Evolutionary conservation across 495 filamentous ascomycete genomes (phyloP).

Genomic region (Podospora sp.): DNA sequence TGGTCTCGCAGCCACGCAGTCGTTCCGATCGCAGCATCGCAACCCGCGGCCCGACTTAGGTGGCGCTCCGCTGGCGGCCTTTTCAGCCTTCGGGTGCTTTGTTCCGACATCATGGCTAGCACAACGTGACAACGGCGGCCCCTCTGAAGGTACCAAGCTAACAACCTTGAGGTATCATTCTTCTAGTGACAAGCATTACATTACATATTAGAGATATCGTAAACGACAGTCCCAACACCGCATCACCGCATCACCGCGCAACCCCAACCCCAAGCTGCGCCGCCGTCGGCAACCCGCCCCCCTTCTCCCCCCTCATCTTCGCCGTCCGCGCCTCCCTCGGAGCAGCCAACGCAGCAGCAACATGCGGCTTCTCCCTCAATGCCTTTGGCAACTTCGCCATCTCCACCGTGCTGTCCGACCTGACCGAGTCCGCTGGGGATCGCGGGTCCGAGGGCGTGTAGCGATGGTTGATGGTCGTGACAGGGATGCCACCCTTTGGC

Average conservation of each 20-base stretch:
- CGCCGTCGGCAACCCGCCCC: neutral
- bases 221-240: neutral
- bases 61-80: neutral
- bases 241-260: neutral
- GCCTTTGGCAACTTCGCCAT: neutral
- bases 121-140: no score
- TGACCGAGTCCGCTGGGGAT: slow-evolving; percentile 1
- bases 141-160: neutral
- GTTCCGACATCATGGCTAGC: no score
- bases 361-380: neutral
- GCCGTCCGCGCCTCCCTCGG: neutral
- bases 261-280: neutral
- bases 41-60: neutral
- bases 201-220: neutral
- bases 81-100: neutral
- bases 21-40: neutral
- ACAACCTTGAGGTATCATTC: neutral
- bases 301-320: neutral
- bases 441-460: slow-evolving; percentile 7
- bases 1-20: neutral
- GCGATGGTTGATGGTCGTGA: slow-evolving; percentile 1
- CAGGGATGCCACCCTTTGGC: neutral
- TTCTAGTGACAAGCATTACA: neutral
- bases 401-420: neutral
- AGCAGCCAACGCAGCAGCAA: neutral